Base-by-base conservation (phyloP, 2,329 filamentous ascomycete species). In the Penicillium occitanis region DNA sequence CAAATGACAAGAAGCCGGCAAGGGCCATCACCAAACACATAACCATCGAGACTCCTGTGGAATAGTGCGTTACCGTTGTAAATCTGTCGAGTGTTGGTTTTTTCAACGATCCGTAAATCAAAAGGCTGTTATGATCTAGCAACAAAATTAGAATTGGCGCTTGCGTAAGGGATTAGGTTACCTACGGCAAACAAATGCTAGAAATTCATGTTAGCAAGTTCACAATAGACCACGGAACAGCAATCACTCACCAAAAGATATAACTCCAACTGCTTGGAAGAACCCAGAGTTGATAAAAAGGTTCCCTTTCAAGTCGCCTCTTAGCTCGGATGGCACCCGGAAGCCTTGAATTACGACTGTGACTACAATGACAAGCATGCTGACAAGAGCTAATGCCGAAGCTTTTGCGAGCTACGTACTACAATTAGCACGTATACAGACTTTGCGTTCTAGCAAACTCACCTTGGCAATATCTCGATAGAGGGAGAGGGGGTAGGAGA, bases 401-500 rank as follows among this genome's bases (percentile, higher is more conserved):
- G 95, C 95, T 86, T 97, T 98, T 57, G 95, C 93, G 76, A 99
- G 84, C 92, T 96, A 33, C 30, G 30, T 33, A 78, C 63, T 30
- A 37, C 51, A 63, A 75, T 83, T 70, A 82, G 73, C 50, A 59
- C n/a, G 44, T 53, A 25, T 65, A 19, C 51, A 19, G 59, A 44
- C 55, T 61, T 35, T 4, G n/a, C 1, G 59, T 13, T 53, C 46
- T 44, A 51, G 14, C 19, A 28, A 63, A 22, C 17, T 70, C 79
- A 93, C 91, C 89, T 98, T 98, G 66, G 95, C 90, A 80, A 99
- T 99, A 78, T 99, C 95, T 72, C 95, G 86, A 81, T 99, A 99
- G 64, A 99, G 81, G 62, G 93, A 96, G 74, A 99, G 81, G 5
- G 95, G 95, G 75, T 91, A 98, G 65, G 93, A 97, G 69, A 98